Conservation (phyloP, 2,329 filamentous ascomycete genomes). For the Nemania abortiva region DNA sequence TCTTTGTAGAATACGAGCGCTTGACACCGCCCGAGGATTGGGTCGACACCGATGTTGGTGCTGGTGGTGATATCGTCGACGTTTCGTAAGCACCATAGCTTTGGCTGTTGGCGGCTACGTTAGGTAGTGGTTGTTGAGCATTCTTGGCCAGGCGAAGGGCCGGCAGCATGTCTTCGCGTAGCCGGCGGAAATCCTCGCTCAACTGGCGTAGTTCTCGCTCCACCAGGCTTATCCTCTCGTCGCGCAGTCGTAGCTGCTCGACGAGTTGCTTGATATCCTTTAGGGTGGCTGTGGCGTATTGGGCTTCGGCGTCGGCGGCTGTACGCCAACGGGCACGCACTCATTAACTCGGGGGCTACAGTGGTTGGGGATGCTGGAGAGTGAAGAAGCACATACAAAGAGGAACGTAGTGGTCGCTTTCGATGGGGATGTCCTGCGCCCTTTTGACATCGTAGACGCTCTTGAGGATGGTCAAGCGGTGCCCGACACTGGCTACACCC, state of each 20-base stretch:
- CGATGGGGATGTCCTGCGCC: conserved; percentile 89
- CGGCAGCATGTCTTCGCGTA: conserved; percentile 92
- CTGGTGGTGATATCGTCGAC: conserved; percentile 66
- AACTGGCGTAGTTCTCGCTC: conserved; percentile 87
- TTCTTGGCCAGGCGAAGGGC: conserved; percentile 93
- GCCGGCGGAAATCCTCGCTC: conserved; percentile 86
- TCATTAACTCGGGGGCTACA: conserved; percentile 24
- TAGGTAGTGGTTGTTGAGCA: conserved; percentile 86
- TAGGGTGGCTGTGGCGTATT: conserved; percentile 88
- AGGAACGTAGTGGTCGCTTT: conserved; percentile 93
- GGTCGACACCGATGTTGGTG: conserved; percentile 65
- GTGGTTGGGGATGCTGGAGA: conserved; percentile 1
- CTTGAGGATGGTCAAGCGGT: conserved; percentile 94
- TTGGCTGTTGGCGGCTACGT: conserved; percentile 55
- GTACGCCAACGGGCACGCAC: conserved; percentile 34
- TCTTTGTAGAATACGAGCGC: conserved; percentile 81
- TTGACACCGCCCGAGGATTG: conserved; percentile 70
- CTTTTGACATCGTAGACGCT: conserved; percentile 97
- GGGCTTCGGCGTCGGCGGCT: conserved; percentile 90
- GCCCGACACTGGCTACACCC: conserved; percentile 91
- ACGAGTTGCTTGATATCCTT: conserved; percentile 94
- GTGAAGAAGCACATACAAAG: conserved; percentile 76
- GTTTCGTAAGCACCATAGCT: conserved; percentile 64
- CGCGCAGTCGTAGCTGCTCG: conserved; percentile 87
- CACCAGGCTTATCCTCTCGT: conserved; percentile 86